phyloP scores from a whole-genome alignment of 768 basidiomycete species.

The Tylopilus cervinicoccineus region DNA sequence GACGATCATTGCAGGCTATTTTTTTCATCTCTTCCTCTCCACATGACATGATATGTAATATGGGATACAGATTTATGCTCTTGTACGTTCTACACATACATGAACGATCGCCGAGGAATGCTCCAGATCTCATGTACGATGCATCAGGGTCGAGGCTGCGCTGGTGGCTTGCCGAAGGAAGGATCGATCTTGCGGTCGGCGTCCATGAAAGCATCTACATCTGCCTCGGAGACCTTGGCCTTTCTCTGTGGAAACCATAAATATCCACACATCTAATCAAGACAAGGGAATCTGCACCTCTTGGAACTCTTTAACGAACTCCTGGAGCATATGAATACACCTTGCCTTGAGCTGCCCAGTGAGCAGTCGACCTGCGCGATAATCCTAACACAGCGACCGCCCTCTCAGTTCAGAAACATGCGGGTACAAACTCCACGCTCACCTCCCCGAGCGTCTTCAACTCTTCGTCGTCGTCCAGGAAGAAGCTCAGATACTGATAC shows the following conservation, averaged over 20 bases:
- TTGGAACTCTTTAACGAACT: slow-evolving; percentile 85
- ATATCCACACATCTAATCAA: not conserved
- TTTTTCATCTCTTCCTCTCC: not conserved
- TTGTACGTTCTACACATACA: not conserved
- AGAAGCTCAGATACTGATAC: slow-evolving; percentile 94
- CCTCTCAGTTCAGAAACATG: not conserved
- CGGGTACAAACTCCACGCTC: not conserved
- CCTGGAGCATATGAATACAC: slow-evolving; percentile 80
- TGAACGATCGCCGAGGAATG: not conserved
- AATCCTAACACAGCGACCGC: slow-evolving; percentile 57
- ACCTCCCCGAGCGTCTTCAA: slow-evolving; percentile 74
- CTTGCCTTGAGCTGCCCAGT: slow-evolving; percentile 89
- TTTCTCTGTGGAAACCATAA: slow-evolving; percentile 52
- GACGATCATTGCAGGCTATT: slow-evolving; percentile 1
- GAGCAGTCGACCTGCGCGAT: slow-evolving; percentile 80
- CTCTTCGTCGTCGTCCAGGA: slow-evolving; percentile 93
- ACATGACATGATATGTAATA: slow-evolving; percentile 3
- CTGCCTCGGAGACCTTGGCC: slow-evolving; percentile 75
- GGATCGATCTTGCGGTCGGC: slow-evolving; percentile 69
- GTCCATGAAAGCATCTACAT: slow-evolving; percentile 78
- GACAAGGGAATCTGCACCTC: slow-evolving; percentile 41
- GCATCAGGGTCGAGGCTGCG: not conserved
- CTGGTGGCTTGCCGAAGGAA: slow-evolving; percentile 37
- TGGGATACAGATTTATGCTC: not conserved
- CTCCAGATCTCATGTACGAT: not conserved